These are phyloP conservation scores for Proliferodiscus dingleyae DNA, from an alignment of 2,329 filamentous ascomycete species.

Conservation along the genomic window DNA sequence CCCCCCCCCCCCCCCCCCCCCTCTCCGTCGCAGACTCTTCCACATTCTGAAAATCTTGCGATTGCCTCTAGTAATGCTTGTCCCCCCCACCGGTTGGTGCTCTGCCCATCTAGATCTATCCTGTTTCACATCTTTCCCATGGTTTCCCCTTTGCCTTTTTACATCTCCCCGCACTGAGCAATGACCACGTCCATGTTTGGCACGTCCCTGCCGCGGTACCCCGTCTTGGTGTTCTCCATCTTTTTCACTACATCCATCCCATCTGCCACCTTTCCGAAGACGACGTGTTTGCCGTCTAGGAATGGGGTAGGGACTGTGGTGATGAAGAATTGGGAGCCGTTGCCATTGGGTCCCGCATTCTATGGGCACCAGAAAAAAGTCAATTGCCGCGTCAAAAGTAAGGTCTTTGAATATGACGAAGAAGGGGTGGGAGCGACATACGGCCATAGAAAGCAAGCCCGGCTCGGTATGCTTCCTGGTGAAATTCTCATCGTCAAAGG, in stretches of 20 bases:
- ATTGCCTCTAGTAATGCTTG: too few species aligned
- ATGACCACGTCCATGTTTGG: slow-evolving; percentile 82
- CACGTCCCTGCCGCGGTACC: slow-evolving; percentile 66
- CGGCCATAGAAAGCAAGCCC: slow-evolving; percentile 88
- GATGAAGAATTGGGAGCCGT: slow-evolving; percentile 97
- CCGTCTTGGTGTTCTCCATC: slow-evolving; percentile 87
- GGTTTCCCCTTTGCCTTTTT: background rate
- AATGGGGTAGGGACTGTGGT: slow-evolving; percentile 84
- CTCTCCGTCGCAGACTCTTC: too few species aligned
- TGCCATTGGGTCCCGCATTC: slow-evolving; percentile 89
- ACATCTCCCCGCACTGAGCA: slow-evolving; percentile 92
- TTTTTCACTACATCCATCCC: slow-evolving; percentile 89
- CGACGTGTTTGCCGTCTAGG: slow-evolving; percentile 88
- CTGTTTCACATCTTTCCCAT: background rate
- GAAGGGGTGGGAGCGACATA: slow-evolving; percentile 41
- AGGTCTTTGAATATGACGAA: background rate
- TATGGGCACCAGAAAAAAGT: slow-evolving; percentile 36
- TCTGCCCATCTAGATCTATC: background rate
- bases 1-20: too few species aligned
- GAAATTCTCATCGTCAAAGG: slow-evolving; percentile 91
- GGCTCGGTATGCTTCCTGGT: slow-evolving; percentile 69
- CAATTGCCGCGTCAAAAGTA: slow-evolving; percentile 1
- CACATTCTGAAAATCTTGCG: too few species aligned
- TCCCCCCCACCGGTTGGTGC: too few species aligned
- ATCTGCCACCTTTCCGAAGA: slow-evolving; percentile 86